phyloP scores from a whole-genome alignment of 441 rosid species.

The Erodium moschatum region DNA sequence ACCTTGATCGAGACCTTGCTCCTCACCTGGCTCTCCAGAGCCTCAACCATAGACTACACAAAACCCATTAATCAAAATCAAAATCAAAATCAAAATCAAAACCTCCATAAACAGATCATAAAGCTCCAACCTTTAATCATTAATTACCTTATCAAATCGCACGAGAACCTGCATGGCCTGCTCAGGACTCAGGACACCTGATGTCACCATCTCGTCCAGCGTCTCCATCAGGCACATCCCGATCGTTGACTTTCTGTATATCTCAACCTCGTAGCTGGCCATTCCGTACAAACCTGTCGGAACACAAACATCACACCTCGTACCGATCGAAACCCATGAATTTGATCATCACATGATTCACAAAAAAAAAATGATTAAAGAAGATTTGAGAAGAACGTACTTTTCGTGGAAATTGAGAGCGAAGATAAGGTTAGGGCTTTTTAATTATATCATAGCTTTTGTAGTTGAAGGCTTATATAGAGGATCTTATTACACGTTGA shows the following conservation, averaged over 20 bases:
- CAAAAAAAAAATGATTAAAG: constrained; percentile 12
- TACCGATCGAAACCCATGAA: constrained; percentile 1
- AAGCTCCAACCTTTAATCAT: not conserved
- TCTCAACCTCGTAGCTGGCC: constrained; percentile 72
- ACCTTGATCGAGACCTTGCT: constrained; percentile 89
- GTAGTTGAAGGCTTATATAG: constrained; percentile 63
- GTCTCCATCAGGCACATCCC: constrained; percentile 97
- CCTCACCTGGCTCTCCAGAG: constrained; percentile 77
- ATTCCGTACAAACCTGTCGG: constrained; percentile 40
- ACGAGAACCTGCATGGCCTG: constrained; percentile 92
- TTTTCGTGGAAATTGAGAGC: constrained; percentile 29
- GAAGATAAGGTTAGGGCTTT: constrained; percentile 51
- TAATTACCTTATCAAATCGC: constrained; percentile 80
- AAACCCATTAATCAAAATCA: not conserved
- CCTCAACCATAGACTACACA: constrained; percentile 83
- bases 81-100: not conserved
- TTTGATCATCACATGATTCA: not conserved
- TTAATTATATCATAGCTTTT: constrained; percentile 68
- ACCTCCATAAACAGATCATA: not conserved
- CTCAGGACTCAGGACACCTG: constrained; percentile 82
- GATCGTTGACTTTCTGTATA: constrained; percentile 86
- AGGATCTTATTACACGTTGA: constrained; percentile 17
- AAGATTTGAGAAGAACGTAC: not conserved
- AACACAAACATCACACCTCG: constrained; percentile 7
- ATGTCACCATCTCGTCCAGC: constrained; percentile 89